Conservation (phyloP, 164 flowering plant genomes). For the Tetracentron sinense region DNA sequence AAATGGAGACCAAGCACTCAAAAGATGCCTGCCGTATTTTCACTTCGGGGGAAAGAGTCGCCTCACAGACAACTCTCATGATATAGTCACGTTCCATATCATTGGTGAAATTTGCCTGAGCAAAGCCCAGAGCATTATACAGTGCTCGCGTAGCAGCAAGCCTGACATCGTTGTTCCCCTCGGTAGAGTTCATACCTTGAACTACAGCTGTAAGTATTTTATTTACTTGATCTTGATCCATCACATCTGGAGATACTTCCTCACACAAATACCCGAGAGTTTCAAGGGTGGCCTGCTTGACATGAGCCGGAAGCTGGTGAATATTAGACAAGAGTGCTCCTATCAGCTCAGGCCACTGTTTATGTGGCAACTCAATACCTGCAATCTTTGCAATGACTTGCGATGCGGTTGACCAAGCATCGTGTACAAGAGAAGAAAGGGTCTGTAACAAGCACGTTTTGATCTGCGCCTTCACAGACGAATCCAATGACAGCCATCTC, state of each 20-base stretch:
- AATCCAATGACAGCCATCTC: conserved; percentile 55
- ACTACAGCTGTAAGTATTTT: conserved; percentile 68
- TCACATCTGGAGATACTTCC: no score
- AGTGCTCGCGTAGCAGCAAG: conserved; percentile 62
- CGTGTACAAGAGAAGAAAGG: conserved; percentile 44
- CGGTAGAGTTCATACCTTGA: no score
- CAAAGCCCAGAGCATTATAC: conserved; percentile 61
- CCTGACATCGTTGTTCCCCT: conserved; percentile 51
- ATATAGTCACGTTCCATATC: conserved; percentile 74
- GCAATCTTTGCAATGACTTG: no score
- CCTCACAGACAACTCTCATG: conserved; percentile 72
- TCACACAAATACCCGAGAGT: no score
- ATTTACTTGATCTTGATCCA: conserved; percentile 71
- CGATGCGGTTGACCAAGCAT: conserved; percentile 65
- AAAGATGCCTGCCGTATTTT: conserved; percentile 62
- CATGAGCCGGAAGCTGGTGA: conserved; percentile 54
- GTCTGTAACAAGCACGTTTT: conserved; percentile 54
- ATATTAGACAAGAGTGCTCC: conserved; percentile 49
- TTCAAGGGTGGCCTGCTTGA: conserved; percentile 69
- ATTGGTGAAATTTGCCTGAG: conserved; percentile 58
- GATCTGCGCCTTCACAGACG: conserved; percentile 43
- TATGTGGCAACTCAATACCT: no score
- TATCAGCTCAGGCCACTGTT: no score
- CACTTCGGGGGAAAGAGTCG: conserved; percentile 49
- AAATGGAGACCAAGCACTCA: no score